A percentile compares a stretch with the other conserved stretches of the same genome.
phyloP scores from a whole-genome alignment of 2,329 filamentous ascomycete genomes.

The Chrysosporium keratinophilum region DNA sequence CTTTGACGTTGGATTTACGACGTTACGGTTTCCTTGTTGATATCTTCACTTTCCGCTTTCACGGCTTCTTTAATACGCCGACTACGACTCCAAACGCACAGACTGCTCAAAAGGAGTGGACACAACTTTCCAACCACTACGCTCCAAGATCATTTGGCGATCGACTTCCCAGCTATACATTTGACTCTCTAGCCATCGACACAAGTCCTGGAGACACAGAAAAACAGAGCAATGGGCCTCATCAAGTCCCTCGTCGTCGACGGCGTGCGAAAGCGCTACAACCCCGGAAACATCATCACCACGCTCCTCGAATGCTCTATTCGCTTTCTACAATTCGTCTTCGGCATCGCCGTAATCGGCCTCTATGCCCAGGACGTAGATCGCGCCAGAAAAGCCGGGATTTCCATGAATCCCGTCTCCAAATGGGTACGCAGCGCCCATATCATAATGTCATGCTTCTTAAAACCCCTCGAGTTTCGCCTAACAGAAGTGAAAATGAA shows the following conservation, averaged over 20 bases:
- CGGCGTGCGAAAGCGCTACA: constrained; percentile 17
- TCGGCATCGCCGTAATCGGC: constrained; percentile 66
- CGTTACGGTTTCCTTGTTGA: background rate
- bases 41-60: background rate
- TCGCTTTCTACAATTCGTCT: constrained; percentile 66
- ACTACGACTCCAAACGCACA: background rate
- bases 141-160: too few species aligned
- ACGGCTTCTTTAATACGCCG: background rate
- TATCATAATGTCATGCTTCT: background rate
- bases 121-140: too few species aligned
- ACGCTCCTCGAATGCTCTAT: constrained; percentile 35
- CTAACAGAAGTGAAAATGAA: constrained; percentile 2
- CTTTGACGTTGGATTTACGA: background rate
- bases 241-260: constrained; percentile 18
- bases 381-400: constrained; percentile 40
- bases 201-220: background rate
- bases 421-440: constrained; percentile 56
- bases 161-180: background rate
- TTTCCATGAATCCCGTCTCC: constrained; percentile 42
- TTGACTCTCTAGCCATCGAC: background rate
- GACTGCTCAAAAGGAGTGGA: background rate
- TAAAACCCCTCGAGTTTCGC: background rate
- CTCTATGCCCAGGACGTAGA: constrained; percentile 65
- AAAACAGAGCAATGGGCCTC: constrained; percentile 7
- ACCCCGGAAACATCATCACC: constrained; percentile 15